Conservation (phyloP, 352 stramenopile species). For the Poterioochromonas sp. region DNA sequence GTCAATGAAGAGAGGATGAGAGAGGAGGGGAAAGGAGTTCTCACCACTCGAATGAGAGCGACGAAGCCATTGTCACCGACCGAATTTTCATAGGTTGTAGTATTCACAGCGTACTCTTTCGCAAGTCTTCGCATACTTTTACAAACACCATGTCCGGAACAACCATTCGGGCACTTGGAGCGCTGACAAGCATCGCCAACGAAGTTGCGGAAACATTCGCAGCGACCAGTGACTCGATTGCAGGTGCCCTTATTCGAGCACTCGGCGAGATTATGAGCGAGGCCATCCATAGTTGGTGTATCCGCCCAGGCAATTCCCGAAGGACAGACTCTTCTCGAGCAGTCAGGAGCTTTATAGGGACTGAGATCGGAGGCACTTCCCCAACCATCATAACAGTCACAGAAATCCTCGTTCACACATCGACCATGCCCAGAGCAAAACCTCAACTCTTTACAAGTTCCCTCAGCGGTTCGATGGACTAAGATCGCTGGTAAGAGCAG, state of each 20-base stretch:
- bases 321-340: constrained; percentile 56
- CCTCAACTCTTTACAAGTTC: constrained; percentile 43
- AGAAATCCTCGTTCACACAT: constrained; percentile 68
- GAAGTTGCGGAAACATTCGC: constrained; percentile 70
- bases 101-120: constrained; percentile 48
- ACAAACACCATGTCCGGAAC: constrained; percentile 64
- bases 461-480: no score
- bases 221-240: constrained; percentile 62
- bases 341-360: constrained; percentile 65
- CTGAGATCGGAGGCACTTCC: constrained; percentile 65
- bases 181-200: constrained; percentile 77
- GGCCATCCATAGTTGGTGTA: constrained; percentile 44
- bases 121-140: constrained; percentile 70
- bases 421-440: constrained; percentile 77
- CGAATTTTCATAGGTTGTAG: background rate
- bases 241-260: constrained; percentile 52
- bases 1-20: no score
- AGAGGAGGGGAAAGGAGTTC: no score
- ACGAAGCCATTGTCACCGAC: constrained; percentile 6
- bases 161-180: constrained; percentile 72
- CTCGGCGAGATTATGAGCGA: constrained; percentile 49
- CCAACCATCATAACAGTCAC: constrained; percentile 72
- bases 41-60: no score
- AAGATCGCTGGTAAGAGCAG: no score
- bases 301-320: constrained; percentile 51